Base-by-base conservation (phyloP, 2,329 filamentous ascomycete species). In the Ascochyta lentis region DNA sequence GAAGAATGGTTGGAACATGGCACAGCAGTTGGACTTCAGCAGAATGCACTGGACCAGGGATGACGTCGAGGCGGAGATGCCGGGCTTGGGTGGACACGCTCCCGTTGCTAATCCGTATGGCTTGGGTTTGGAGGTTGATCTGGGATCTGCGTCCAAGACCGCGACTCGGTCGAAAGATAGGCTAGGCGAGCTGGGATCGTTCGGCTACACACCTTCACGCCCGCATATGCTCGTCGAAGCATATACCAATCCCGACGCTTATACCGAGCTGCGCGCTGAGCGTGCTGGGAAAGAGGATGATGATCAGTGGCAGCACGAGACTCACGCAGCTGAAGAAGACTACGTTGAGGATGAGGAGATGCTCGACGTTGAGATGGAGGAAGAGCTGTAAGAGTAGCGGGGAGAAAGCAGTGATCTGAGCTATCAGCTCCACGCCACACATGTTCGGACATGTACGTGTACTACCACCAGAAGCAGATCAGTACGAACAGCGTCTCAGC, bases 161-260 rank as follows among this genome's bases (percentile, higher is more conserved):
- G 19, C 19, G 19, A 19, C 19, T 19, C 19, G 19, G 19, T 19
- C 19, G 19, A 19, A 19, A 19, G 19, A 19, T 19, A 19, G 19
- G 19, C 24, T 26, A 8, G 24, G 24, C 24, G 6, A 26, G 24
- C 2, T 26, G 4, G 24, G 26, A 3, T 12, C 9, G 9, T 15
- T 39, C 4, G 33, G 33, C 4, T 54, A 49, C 19, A 19, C 19
- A 19, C 19, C 19, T 4, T 49, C 51, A 4, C 39, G 8, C 7
- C 51, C 51, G 15, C 4, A 34, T 6, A 49, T 44, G 51, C 38
- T 54, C 6, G 44, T 48, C 16, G 33, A 48, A 19, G 51, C 51
- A 12, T 54, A 54, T 10, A 7, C 33, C 12, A 16, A 54, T 12
- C 7, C 38, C 15, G 13, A 29, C 6, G 26, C 38, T 22, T 48